Conservation (phyloP, 2,329 filamentous ascomycete species). For the Colletotrichum spaethianum region DNA sequence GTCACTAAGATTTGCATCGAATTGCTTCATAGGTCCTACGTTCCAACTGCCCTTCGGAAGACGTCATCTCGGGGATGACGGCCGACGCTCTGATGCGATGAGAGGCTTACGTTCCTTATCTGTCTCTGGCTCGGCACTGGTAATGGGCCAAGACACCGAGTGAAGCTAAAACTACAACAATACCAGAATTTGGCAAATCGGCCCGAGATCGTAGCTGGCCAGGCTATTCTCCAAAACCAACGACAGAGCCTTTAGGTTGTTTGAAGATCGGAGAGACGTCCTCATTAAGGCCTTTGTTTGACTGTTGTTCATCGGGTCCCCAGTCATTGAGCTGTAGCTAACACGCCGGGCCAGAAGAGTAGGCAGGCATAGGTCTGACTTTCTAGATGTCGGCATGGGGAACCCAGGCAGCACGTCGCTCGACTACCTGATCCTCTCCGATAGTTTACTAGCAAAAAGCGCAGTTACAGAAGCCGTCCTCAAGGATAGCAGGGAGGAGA, state of each 20-base stretch:
- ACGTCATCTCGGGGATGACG: not conserved
- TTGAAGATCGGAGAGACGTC: not conserved
- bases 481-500: not conserved
- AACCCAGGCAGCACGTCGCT: constrained; percentile 1
- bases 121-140: not conserved
- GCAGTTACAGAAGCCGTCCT: not conserved
- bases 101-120: not conserved
- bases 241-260: not conserved
- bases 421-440: not conserved
- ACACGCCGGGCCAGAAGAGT: constrained; percentile 3
- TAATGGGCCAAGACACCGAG: no score
- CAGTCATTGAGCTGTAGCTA: not conserved
- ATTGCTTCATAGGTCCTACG: not conserved
- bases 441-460: not conserved
- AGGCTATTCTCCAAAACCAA: not conserved
- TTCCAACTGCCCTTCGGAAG: not conserved
- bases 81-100: not conserved
- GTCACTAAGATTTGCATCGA: not conserved
- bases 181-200: not conserved
- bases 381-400: not conserved
- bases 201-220: no score
- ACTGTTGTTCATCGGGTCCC: not conserved
- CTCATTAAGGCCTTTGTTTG: not conserved
- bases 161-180: not conserved
- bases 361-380: not conserved